These are phyloP conservation scores for Diaporthe sp. DNA, from an alignment of 2,329 filamentous ascomycete genomes.

Conservation along the genomic window DNA sequence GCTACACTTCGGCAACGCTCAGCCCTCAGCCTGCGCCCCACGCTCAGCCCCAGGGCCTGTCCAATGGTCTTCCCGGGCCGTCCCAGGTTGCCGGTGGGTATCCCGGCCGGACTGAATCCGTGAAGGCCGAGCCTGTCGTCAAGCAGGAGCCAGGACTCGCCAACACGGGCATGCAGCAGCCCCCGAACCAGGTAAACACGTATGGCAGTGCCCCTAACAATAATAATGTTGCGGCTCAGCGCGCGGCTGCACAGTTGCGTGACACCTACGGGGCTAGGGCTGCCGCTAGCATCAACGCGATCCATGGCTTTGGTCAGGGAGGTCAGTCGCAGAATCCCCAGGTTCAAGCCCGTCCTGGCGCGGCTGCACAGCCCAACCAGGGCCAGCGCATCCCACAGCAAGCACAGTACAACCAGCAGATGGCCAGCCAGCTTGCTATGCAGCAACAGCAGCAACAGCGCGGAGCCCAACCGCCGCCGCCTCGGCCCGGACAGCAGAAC, in stretches of 20 bases:
- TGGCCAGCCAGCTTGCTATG: conserved; percentile 49
- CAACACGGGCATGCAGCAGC: conserved; percentile 43
- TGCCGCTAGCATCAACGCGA: conserved; percentile 75
- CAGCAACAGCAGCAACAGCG: conserved; percentile 48
- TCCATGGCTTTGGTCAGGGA: conserved; percentile 61
- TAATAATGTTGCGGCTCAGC: conserved; percentile 59
- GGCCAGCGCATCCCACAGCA: conserved; percentile 40
- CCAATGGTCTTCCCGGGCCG: conserved; percentile 49
- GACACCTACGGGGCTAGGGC: conserved; percentile 73
- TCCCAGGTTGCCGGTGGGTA: conserved; percentile 49
- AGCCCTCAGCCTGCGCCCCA: conserved; percentile 49
- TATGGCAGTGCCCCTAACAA: conserved; percentile 6
- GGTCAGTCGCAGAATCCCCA: conserved; percentile 48
- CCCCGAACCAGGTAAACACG: conserved; percentile 50
- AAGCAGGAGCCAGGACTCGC: conserved; percentile 63
- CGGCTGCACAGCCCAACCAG: conserved; percentile 43
- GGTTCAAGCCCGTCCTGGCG: conserved; percentile 44
- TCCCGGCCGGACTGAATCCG: conserved; percentile 66
- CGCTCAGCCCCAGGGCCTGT: conserved; percentile 47
- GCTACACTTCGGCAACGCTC: conserved; percentile 53
- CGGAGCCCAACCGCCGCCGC: conserved; percentile 22
- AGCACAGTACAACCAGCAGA: conserved; percentile 51
- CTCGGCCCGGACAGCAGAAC: conserved; percentile 53
- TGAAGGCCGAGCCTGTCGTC: conserved; percentile 61
- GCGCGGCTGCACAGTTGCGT: conserved; percentile 70